Evolutionary conservation across 75 land plant species (phyloP).

Genomic region (Cupressus sempervirens): DNA sequence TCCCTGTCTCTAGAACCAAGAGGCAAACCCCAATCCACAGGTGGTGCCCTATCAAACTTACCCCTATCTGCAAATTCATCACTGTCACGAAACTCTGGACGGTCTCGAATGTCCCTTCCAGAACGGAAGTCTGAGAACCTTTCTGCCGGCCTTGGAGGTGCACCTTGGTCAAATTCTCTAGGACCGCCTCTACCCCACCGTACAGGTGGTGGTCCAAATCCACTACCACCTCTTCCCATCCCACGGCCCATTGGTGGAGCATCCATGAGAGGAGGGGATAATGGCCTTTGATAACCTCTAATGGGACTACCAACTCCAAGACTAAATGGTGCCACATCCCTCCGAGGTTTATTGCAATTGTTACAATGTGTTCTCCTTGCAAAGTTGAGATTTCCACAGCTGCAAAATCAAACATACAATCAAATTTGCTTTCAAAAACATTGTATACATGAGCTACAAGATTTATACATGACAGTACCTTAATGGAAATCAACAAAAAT

Average conservation of each 20-base stretch:
- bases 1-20: constrained; percentile 39
- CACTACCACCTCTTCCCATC: constrained; percentile 43
- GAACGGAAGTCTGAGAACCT: constrained; percentile 48
- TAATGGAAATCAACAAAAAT: neutral
- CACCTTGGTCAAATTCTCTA: constrained; percentile 36
- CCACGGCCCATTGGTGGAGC: constrained; percentile 51
- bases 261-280: constrained; percentile 32
- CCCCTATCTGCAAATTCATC: constrained; percentile 38
- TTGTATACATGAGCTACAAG: neutral
- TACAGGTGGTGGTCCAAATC: constrained; percentile 51
- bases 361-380: constrained; percentile 72
- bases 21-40: constrained; percentile 36
- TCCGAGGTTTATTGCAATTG: constrained; percentile 66
- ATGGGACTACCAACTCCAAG: constrained; percentile 25
- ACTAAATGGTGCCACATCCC: constrained; percentile 18
- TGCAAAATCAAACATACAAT: constrained; percentile 23
- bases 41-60: constrained; percentile 38
- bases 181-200: constrained; percentile 60
- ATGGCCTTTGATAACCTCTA: constrained; percentile 26
- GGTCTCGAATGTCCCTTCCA: constrained; percentile 36
- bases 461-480: neutral
- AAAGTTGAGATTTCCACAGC: constrained; percentile 75
- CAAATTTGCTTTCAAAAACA: neutral
- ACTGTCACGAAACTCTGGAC: constrained; percentile 40
- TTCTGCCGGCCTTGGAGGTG: constrained; percentile 24